Conservation (phyloP, 2,329 filamentous ascomycete genomes). For the Curvularia verruculosa region DNA sequence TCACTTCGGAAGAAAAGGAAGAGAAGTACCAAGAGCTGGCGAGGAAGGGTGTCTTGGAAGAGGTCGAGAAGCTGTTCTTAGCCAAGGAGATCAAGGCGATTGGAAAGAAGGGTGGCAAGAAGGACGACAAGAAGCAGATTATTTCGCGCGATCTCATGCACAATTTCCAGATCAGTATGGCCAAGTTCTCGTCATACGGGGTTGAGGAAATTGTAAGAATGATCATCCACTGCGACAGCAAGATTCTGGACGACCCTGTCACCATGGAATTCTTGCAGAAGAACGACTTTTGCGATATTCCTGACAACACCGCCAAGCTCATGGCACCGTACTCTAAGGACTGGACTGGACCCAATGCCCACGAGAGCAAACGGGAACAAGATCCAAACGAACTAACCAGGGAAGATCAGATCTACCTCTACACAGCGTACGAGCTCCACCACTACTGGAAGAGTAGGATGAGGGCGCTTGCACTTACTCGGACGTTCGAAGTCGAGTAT, state of each 20-base stretch:
- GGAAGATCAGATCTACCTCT: slow-evolving; percentile 94
- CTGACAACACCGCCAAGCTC: slow-evolving; percentile 86
- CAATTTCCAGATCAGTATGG: slow-evolving; percentile 73
- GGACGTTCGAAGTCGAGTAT: slow-evolving; percentile 85
- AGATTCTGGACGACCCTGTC: slow-evolving; percentile 84
- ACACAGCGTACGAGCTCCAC: slow-evolving; percentile 90
- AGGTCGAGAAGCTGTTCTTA: slow-evolving; percentile 96
- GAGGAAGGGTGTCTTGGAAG: slow-evolving; percentile 92
- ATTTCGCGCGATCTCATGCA: slow-evolving; percentile 79
- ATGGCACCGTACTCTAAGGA: slow-evolving; percentile 97
- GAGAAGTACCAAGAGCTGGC: slow-evolving; percentile 95
- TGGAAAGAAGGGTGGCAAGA: slow-evolving; percentile 72
- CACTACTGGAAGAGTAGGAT: slow-evolving; percentile 99
- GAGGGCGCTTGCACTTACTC: slow-evolving; percentile 83
- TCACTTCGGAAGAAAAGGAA: slow-evolving; percentile 87
- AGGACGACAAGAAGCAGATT: slow-evolving; percentile 96
- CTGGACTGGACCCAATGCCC: slow-evolving; percentile 88
- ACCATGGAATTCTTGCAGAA: slow-evolving; percentile 97
- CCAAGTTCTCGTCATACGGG: slow-evolving; percentile 86
- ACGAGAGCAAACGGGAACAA: slow-evolving; percentile 77
- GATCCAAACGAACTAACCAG: slow-evolving; percentile 88
- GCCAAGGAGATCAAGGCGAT: slow-evolving; percentile 95
- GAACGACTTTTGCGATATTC: slow-evolving; percentile 89
- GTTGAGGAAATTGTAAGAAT: slow-evolving; percentile 87
- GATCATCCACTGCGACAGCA: slow-evolving; percentile 93